These are phyloP conservation scores for Hypoxylon sp. DNA, from an alignment of 2,329 filamentous ascomycete genomes.

Conservation along the genomic window DNA sequence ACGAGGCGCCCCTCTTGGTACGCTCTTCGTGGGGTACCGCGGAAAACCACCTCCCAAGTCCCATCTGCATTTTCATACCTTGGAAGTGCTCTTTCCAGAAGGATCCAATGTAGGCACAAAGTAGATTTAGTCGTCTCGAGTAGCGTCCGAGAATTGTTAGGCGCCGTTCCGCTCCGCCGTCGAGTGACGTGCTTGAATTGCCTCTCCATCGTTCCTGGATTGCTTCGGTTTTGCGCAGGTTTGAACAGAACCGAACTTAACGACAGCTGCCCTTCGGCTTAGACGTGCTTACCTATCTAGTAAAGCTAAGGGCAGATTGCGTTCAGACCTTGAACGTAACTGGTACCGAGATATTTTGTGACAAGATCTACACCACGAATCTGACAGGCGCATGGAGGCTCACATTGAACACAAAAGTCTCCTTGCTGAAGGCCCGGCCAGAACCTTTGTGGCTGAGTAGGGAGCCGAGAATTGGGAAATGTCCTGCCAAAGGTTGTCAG, in stretches of 20 bases:
- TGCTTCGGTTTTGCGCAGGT: constrained; percentile 33
- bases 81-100: constrained; percentile 10
- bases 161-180: constrained; percentile 47
- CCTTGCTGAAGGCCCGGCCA: constrained; percentile 48
- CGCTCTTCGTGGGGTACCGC: constrained; percentile 35
- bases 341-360: constrained; percentile 34
- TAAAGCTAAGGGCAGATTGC: constrained; percentile 16
- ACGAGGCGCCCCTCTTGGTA: constrained; percentile 12
- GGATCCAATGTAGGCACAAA: constrained; percentile 18
- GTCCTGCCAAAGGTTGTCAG: constrained; percentile 34
- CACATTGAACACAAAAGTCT: constrained; percentile 36
- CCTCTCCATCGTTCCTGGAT: constrained; percentile 41
- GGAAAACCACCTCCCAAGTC: constrained; percentile 19
- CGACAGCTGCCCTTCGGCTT: constrained; percentile 25
- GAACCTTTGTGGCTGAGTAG: constrained; percentile 53
- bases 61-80: neutral
- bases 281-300: constrained; percentile 18
- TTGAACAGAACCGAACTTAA: constrained; percentile 25
- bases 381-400: constrained; percentile 42
- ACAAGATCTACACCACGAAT: constrained; percentile 41
- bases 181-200: constrained; percentile 36
- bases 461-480: constrained; percentile 39
- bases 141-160: constrained; percentile 38
- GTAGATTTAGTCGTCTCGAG: constrained; percentile 36
- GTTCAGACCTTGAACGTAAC: constrained; percentile 24